These are phyloP conservation scores for Trichosanthes truncata DNA, from an alignment of 306 rosid species.

Conservation along the genomic window DNA sequence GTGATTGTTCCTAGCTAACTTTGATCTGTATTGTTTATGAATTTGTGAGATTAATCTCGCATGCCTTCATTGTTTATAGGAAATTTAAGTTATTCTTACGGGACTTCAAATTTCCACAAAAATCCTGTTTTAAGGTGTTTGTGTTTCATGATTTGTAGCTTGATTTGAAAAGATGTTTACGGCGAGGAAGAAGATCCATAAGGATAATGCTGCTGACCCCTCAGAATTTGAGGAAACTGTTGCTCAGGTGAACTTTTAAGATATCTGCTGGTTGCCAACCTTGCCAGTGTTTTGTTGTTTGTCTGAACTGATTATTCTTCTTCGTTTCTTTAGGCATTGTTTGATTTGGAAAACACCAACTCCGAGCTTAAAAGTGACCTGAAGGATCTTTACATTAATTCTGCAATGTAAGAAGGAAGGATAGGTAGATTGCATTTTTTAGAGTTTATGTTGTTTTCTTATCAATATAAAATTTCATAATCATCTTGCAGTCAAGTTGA, in stretches of 20 bases:
- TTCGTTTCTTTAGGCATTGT: constrained; percentile 37
- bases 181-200: constrained; percentile 23
- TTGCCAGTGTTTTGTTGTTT: not conserved
- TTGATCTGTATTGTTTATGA: not conserved
- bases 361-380: constrained; percentile 81
- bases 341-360: constrained; percentile 71
- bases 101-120: not conserved
- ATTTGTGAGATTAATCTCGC: not conserved
- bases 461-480: not conserved
- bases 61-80: not conserved
- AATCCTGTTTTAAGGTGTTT: not conserved
- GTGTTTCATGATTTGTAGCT: not conserved
- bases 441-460: not conserved
- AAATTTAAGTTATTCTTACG: not conserved
- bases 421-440: not conserved
- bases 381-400: constrained; percentile 80
- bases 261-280: not conserved
- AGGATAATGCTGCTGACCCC: constrained; percentile 41
- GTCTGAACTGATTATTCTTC: not conserved
- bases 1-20: not conserved
- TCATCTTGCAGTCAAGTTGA: constrained; percentile 44
- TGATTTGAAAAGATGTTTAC: constrained; percentile 1
- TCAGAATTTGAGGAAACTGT: constrained; percentile 57
- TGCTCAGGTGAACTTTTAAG: constrained; percentile 41
- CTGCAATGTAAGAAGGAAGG: constrained; percentile 51